Base-by-base conservation (phyloP, 768 basidiomycete genomes). In the Rickenella mellea region DNA sequence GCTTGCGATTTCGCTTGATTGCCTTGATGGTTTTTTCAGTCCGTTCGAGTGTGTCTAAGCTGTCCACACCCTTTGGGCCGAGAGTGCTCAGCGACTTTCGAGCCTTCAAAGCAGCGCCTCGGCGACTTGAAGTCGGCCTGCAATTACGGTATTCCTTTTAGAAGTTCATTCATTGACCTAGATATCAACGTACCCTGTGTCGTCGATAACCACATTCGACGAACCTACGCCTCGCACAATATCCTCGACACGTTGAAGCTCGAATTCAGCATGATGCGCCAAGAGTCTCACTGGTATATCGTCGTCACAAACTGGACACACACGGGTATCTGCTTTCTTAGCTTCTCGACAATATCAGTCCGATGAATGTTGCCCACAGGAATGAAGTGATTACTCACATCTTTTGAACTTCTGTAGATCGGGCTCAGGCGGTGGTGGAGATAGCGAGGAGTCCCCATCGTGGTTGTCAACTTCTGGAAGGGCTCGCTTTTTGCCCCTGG, bases 241-340 rank as follows among this genome's bases (percentile, higher is more conserved):
- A 35, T 74, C 70, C 45, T 85, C 74, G 17, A 87, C 69, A 47
- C 85, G 73, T 50, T 83, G 70, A 27, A 70, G 62, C 57, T 90
- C 86, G 21, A 88, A 67, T 30, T 67, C 68, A 3, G 71, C 68
- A 50, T 89, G 87, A 43, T 64, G 67, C 2, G 66, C 67, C 12
- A 89, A 66, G n/a, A 88, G 68, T 10, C 85, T 78, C 19, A 86
- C 54, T 11, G 86, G 85, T 30, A 90, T 81, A 28, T 56, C 56
- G 55, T 89, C 85, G 11, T 69, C 63, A 60, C 86, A 90, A 28
- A 82, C 74, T 1, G 86, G 87, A 53, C 86, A 90, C 45, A 66
- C 65, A 44, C 77, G 68, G 2, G 83, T 89, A 55, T 87, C 84
- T 14, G 80, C 84, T 32, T 80, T 75, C 56, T 77, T 83, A 3